Evolutionary conservation across 179 eudicot genomes (phyloP).

Genomic region (Monotropa hypopitys): DNA sequence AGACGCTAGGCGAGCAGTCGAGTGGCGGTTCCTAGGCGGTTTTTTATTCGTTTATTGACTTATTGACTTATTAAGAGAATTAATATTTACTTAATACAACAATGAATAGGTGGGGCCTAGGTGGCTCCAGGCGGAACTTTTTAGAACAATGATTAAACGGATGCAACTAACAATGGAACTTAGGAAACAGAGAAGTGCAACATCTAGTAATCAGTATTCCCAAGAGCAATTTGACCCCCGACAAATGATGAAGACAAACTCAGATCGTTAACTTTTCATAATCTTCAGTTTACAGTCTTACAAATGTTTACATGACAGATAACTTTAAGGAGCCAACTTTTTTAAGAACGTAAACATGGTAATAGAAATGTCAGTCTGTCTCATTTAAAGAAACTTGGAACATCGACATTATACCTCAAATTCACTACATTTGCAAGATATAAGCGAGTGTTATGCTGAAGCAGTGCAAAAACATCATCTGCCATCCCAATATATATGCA

Average conservation of each 20-base stretch:
- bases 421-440: constrained; percentile 88
- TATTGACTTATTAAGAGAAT: too few relatives aligned
- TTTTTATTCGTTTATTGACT: too few relatives aligned
- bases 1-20: too few relatives aligned
- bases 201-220: background rate
- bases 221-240: constrained; percentile 7
- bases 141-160: too few relatives aligned
- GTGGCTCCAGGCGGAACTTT: too few relatives aligned
- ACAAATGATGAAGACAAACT: background rate
- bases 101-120: too few relatives aligned
- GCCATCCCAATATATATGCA: constrained; percentile 96
- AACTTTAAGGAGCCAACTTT: background rate
- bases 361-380: background rate
- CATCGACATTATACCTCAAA: constrained; percentile 45
- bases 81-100: too few relatives aligned
- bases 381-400: background rate
- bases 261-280: constrained; percentile 2
- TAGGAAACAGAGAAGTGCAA: background rate
- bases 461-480: constrained; percentile 76
- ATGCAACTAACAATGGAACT: background rate
- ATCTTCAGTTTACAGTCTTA: background rate
- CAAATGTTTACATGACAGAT: background rate
- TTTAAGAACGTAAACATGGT: background rate
- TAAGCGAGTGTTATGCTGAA: constrained; percentile 78
- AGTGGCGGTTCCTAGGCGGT: too few relatives aligned